Evolutionary conservation across 2,329 filamentous ascomycete genomes (phyloP).

Genomic region (Grosmannia clavigera): DNA sequence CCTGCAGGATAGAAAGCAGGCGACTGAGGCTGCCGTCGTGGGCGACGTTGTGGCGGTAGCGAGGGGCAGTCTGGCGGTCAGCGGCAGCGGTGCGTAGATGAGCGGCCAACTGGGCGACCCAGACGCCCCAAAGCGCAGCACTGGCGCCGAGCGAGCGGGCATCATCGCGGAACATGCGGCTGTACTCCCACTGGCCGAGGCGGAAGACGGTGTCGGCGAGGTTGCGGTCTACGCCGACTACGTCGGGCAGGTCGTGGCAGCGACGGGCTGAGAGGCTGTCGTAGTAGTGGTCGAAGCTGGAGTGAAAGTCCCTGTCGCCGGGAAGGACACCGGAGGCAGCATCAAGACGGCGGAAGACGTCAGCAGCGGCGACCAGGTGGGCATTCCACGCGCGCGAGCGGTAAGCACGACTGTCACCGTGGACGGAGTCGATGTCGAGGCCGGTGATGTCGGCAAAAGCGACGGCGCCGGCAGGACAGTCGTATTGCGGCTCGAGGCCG

Average conservation of each 20-base stretch:
- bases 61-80: constrained; percentile 10
- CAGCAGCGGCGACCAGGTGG: constrained; percentile 20
- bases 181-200: constrained; percentile 71
- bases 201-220: constrained; percentile 61
- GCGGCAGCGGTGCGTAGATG: constrained; percentile 38
- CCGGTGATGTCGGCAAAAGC: constrained; percentile 5
- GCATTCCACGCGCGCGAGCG: constrained; percentile 3
- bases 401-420: not conserved
- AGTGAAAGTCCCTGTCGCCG: constrained; percentile 51
- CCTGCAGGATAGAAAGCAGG: constrained; percentile 56
- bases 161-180: constrained; percentile 60
- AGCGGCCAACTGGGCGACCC: constrained; percentile 56
- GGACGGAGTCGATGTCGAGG: not conserved
- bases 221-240: constrained; percentile 39
- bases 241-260: constrained; percentile 58
- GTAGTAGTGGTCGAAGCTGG: constrained; percentile 68
- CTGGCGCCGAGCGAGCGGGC: constrained; percentile 49
- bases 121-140: constrained; percentile 54
- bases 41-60: constrained; percentile 65
- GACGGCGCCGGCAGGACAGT: constrained; percentile 39
- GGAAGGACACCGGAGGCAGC: constrained; percentile 51
- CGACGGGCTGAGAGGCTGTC: constrained; percentile 71
- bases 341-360: constrained; percentile 51
- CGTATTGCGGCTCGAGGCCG: constrained; percentile 62
- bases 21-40: constrained; percentile 64